Conservation (phyloP, 2,329 filamentous ascomycete genomes). For the Monosporascus sp. region DNA sequence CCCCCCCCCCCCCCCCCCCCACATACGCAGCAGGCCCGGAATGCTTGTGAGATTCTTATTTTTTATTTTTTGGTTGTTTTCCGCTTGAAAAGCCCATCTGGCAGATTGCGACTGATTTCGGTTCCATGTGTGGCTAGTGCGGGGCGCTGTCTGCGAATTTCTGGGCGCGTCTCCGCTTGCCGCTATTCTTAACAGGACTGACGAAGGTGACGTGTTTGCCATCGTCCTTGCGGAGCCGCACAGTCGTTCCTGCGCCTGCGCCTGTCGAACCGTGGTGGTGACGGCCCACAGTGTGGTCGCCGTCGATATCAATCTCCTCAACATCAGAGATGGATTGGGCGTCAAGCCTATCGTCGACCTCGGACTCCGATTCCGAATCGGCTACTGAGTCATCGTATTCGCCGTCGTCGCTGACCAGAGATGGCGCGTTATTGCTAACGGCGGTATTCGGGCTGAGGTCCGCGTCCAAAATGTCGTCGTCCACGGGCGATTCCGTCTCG, state of each 20-base stretch:
- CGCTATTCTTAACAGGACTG: slow-evolving; percentile 41
- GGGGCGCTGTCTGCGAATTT: slow-evolving; percentile 9
- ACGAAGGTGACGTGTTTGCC: slow-evolving; percentile 53
- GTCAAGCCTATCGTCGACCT: slow-evolving; percentile 51
- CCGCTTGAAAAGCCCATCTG: neutral
- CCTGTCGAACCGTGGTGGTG: slow-evolving; percentile 33
- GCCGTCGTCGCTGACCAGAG: slow-evolving; percentile 74
- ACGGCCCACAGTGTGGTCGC: slow-evolving; percentile 43
- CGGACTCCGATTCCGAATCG: slow-evolving; percentile 53
- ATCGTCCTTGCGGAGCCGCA: slow-evolving; percentile 50
- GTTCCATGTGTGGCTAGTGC: neutral
- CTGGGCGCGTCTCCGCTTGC: slow-evolving; percentile 25
- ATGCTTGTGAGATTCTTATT: neutral
- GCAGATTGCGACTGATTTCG: neutral
- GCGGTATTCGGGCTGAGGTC: slow-evolving; percentile 66
- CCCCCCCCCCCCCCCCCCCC: no score
- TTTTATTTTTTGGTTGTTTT: neutral
- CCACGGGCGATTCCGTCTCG: slow-evolving; percentile 26
- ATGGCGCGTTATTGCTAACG: slow-evolving; percentile 71
- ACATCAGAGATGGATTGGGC: slow-evolving; percentile 57
- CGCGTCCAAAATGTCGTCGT: slow-evolving; percentile 51
- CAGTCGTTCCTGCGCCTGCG: slow-evolving; percentile 32
- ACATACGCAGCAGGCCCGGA: neutral
- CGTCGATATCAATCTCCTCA: slow-evolving; percentile 57
- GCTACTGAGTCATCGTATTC: slow-evolving; percentile 71